phyloP scores from a whole-genome alignment of 768 basidiomycete genomes.

The Termitomyces sp. region DNA sequence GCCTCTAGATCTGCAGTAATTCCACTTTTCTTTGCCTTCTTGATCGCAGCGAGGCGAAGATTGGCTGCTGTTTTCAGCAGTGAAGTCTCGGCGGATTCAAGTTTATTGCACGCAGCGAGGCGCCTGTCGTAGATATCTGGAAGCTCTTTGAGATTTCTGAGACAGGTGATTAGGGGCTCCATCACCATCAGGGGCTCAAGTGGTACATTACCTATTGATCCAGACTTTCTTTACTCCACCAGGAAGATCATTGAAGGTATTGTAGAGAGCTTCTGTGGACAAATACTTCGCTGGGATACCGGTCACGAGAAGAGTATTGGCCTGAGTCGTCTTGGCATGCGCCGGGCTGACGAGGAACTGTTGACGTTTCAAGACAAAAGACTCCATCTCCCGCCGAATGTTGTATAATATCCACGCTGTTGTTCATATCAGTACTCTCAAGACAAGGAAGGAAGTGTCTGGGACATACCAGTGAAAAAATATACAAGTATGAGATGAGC shows the following conservation, averaged over 20 bases:
- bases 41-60: slow-evolving; percentile 49
- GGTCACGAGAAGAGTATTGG: slow-evolving; percentile 86
- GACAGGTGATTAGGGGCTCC: background rate
- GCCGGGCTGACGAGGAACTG: slow-evolving; percentile 68
- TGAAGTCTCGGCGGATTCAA: slow-evolving; percentile 82
- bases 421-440: background rate
- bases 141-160: slow-evolving; percentile 78
- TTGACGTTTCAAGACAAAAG: slow-evolving; percentile 79
- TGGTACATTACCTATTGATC: slow-evolving; percentile 73
- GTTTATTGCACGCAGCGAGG: slow-evolving; percentile 62
- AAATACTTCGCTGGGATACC: slow-evolving; percentile 81
- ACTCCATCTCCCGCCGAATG: slow-evolving; percentile 72
- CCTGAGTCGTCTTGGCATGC: slow-evolving; percentile 77
- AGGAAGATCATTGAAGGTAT: slow-evolving; percentile 77
- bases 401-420: slow-evolving; percentile 84
- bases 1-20: slow-evolving; percentile 17
- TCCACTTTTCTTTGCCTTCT: slow-evolving; percentile 34
- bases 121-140: slow-evolving; percentile 80
- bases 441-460: background rate
- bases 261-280: slow-evolving; percentile 56
- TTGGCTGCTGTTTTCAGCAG: slow-evolving; percentile 75
- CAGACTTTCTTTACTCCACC: slow-evolving; percentile 90
- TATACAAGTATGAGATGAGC: slow-evolving; percentile 77
- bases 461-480: slow-evolving; percentile 65
- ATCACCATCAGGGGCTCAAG: background rate